Evolutionary conservation across 495 filamentous ascomycete species (phyloP).

Genomic region (Amorphotheca resinae): DNA sequence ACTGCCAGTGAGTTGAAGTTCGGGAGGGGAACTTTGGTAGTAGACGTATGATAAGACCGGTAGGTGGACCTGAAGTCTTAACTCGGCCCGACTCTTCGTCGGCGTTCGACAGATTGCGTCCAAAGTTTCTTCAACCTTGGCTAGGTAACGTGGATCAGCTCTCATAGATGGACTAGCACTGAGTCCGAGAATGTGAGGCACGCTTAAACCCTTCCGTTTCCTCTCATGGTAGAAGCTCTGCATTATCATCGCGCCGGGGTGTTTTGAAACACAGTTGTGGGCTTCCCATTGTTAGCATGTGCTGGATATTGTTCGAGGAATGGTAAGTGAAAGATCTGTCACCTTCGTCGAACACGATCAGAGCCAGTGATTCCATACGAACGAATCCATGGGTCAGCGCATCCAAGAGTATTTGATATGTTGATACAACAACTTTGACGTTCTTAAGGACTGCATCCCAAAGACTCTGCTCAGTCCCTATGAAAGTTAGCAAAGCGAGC

Average conservation of each 20-base stretch:
- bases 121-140: constrained; percentile 59
- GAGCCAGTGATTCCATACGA: constrained; percentile 44
- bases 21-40: constrained; percentile 25
- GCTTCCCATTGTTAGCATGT: constrained; percentile 31
- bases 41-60: constrained; percentile 45
- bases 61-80: constrained; percentile 53
- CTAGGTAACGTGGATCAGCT: constrained; percentile 36
- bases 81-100: constrained; percentile 54
- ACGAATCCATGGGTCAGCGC: constrained; percentile 76
- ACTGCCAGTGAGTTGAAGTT: neutral
- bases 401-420: constrained; percentile 64
- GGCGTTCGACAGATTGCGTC: constrained; percentile 64
- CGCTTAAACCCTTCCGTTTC: constrained; percentile 22
- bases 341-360: constrained; percentile 92
- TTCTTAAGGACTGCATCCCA: constrained; percentile 65
- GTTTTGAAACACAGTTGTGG: constrained; percentile 51
- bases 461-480: constrained; percentile 43
- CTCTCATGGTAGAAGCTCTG: constrained; percentile 53
- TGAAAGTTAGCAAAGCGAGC: constrained; percentile 50
- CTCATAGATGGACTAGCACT: constrained; percentile 72
- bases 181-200: constrained; percentile 71
- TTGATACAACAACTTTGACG: constrained; percentile 64
- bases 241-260: constrained; percentile 72
- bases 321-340: constrained; percentile 7
- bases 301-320: neutral